Conservation (phyloP, 805 yeast genomes). For the Myxozyma neotropica region DNA sequence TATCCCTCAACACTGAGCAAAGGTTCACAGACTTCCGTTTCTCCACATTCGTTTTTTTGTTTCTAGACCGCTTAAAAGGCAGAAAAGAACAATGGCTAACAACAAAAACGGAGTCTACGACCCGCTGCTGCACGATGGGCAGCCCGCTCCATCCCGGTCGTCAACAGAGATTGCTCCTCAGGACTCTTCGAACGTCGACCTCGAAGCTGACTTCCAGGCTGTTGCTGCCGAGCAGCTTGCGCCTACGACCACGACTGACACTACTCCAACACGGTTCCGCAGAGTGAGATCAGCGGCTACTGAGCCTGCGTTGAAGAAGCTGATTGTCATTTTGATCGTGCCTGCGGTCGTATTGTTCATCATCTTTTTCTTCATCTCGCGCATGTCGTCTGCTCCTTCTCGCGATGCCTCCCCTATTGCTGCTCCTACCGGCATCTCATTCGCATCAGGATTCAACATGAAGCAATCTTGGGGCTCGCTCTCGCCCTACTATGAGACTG, state of each 20-base stretch:
- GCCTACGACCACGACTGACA: slow-evolving; percentile 11
- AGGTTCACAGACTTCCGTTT: too few relatives aligned
- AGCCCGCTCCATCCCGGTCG: slow-evolving; percentile 20
- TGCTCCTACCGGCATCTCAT: slow-evolving; percentile 45
- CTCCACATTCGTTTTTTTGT: too few relatives aligned
- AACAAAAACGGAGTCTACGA: slow-evolving; percentile 21
- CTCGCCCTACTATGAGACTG: slow-evolving; percentile 47
- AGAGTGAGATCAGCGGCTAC: slow-evolving; percentile 24
- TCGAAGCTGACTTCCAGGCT: slow-evolving; percentile 25
- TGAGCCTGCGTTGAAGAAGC: slow-evolving; percentile 32
- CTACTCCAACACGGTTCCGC: slow-evolving; percentile 27
- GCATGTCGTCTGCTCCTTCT: slow-evolving; percentile 28
- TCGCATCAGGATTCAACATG: slow-evolving; percentile 45
- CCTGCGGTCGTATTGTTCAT: slow-evolving; percentile 36
- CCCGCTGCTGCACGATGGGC: slow-evolving; percentile 32
- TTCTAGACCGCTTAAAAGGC: too few relatives aligned
- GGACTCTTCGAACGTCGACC: slow-evolving; percentile 21
- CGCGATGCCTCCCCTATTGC: slow-evolving; percentile 39
- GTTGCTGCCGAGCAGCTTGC: slow-evolving; percentile 31
- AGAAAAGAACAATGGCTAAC: slow-evolving; percentile 6
- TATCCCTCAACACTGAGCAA: too few relatives aligned
- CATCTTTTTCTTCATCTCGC: slow-evolving; percentile 33
- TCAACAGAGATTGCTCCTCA: slow-evolving; percentile 12
- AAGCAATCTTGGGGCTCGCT: slow-evolving; percentile 47
- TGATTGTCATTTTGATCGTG: slow-evolving; percentile 32